phyloP scores from a whole-genome alignment of 2,329 filamentous ascomycete species.

The Clonostachys chloroleuca region DNA sequence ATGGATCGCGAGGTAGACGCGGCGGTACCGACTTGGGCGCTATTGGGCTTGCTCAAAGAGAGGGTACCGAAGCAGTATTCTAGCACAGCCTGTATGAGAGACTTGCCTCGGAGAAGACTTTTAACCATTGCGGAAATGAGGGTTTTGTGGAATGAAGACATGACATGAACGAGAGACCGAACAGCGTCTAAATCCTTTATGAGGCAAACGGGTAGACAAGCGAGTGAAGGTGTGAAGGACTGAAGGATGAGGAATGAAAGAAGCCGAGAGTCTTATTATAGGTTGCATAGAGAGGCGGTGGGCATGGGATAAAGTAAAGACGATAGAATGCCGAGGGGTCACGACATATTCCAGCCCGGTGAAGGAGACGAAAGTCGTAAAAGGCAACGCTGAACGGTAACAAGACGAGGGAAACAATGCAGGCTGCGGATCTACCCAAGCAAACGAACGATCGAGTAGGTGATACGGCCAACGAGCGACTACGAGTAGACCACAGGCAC shows the following conservation, averaged over 20 bases:
- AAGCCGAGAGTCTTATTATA: not conserved
- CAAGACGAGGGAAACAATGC: no score
- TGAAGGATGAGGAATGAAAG: not conserved
- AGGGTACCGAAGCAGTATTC: slow-evolving; percentile 46
- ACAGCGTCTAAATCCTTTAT: not conserved
- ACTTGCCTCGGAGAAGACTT: slow-evolving; percentile 55
- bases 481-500: no score
- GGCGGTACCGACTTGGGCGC: slow-evolving; percentile 6
- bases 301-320: not conserved
- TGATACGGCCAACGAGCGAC: no score
- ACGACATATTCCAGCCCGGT: no score
- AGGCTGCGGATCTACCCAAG: no score
- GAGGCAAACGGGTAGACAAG: not conserved
- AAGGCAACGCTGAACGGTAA: no score
- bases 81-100: slow-evolving; percentile 52
- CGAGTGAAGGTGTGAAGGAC: not conserved
- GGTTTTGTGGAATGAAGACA: slow-evolving; percentile 51
- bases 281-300: not conserved
- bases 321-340: no score
- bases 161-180: slow-evolving; percentile 50
- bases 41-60: slow-evolving; percentile 15
- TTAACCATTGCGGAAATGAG: slow-evolving; percentile 50
- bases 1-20: slow-evolving; percentile 15
- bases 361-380: no score
- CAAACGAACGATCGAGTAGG: no score